Evolutionary conservation across 495 filamentous ascomycete genomes (phyloP).

Genomic region (Acidomyces sp.): DNA sequence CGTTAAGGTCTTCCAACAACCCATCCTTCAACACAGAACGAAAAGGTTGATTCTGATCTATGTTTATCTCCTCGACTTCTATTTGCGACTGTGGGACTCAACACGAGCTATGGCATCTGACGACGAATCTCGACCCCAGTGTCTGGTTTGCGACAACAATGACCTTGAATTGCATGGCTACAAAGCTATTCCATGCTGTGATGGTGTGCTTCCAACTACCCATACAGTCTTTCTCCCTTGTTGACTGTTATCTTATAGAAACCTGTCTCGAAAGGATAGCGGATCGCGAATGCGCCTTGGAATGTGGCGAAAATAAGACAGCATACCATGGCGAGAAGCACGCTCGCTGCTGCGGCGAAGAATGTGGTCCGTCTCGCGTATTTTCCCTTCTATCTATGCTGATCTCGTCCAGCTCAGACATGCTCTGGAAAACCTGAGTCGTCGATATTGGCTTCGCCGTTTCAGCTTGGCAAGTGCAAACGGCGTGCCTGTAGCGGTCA

Average conservation of each 20-base stretch:
- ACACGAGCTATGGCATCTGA: neutral
- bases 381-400: neutral
- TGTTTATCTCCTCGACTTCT: neutral
- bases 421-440: neutral
- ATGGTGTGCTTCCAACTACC: conserved; percentile 4
- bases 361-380: neutral
- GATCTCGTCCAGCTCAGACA: neutral
- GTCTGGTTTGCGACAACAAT: neutral
- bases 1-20: neutral
- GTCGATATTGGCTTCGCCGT: conserved; percentile 1
- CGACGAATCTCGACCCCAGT: neutral
- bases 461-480: conserved; percentile 7
- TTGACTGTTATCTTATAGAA: conserved; percentile 5
- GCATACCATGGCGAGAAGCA: conserved; percentile 1
- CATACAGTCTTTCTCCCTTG: neutral
- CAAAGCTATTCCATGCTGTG: conserved; percentile 6
- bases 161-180: neutral
- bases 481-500: conserved; percentile 9
- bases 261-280: conserved; percentile 9
- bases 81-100: neutral
- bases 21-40: neutral
- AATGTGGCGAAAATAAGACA: conserved; percentile 4
- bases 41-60: neutral
- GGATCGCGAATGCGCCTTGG: conserved; percentile 8
- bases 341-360: neutral